Base-by-base conservation (phyloP, 2,329 filamentous ascomycete species). In the Diatrype stigma region DNA sequence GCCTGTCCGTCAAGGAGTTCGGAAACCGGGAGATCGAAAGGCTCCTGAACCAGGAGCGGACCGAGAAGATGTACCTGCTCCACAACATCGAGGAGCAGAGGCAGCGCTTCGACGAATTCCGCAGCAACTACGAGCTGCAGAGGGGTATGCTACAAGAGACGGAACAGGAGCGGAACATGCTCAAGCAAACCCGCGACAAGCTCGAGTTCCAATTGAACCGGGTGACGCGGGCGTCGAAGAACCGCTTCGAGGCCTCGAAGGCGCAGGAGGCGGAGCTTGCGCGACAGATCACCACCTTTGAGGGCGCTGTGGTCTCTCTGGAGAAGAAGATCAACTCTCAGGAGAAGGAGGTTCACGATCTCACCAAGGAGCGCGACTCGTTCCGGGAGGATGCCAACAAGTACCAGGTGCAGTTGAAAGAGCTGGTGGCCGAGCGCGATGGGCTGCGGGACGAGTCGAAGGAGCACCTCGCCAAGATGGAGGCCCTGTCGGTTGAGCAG, bases 21-120 rank as follows among this genome's bases (percentile, higher is more conserved):
- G 63, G 69, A 50, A 66, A 64, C 54, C 63, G 62, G 34, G 62
- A 67, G 28, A 54, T 65, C 5, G 59, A 67, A 42, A 60, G 62
- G 38, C 55, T 55, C 38, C 49, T 66, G 21, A 49, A 60, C 51
- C 57, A 59, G 45, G 65, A 70, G 50, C 64, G 65, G 17, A 63
- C 60, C 49, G 55, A 61, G 42, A 64, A 68, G 46, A 67, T 70
- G 19, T 58, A 67, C 45, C 62, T 67, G 28, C 50, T 66, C 26
- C 59, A 60, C 48, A 65, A 68, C 51, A 59, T 70, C 14, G 61
- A 70, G 38, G 58, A 66, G 53, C 69, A 72, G 55, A 60, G 65
- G 49, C 62, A 64, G 50, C 56, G 67, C 46, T 64, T 68, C 46
- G 67, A 70, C 35, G 66, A 71, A 50, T 61, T 63, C 54, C 65